phyloP scores from a whole-genome alignment of 2,329 filamentous ascomycete genomes.

The Ophiostoma sp. region DNA sequence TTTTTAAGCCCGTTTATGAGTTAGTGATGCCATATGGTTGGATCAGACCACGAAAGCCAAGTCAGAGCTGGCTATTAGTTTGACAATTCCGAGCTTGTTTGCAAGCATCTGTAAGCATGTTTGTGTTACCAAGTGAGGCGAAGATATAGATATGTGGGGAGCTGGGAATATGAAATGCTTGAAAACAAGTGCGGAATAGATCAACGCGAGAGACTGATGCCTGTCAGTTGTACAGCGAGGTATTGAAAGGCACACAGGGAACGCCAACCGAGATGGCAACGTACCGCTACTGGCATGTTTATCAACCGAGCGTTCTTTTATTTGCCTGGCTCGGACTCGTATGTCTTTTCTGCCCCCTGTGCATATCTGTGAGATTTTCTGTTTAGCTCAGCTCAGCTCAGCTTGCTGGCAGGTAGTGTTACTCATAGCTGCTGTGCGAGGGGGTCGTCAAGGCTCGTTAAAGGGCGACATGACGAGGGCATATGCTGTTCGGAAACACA shows the following conservation, averaged over 20 bases:
- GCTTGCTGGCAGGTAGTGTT: conserved; percentile 5
- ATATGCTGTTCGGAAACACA: no score
- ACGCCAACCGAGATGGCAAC: no score
- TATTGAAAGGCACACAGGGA: no score
- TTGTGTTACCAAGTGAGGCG: neutral
- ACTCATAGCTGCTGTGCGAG: conserved; percentile 10
- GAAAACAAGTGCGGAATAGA: no score
- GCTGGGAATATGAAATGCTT: no score
- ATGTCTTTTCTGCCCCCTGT: neutral
- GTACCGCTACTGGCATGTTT: neutral
- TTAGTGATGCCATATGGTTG: neutral
- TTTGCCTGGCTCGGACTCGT: no score
- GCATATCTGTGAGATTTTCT: neutral
- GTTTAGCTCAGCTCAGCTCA: neutral
- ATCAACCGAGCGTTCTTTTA: neutral
- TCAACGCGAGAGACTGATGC: no score
- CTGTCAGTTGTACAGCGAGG: no score
- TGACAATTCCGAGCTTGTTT: no score
- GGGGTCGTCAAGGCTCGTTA: neutral
- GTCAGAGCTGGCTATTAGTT: neutral
- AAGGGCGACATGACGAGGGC: neutral
- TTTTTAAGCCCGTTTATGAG: no score
- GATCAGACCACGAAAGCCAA: neutral
- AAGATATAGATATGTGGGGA: no score
- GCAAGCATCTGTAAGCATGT: neutral